Base-by-base conservation (phyloP, 2,329 filamentous ascomycete species). In the Thelonectria olida region DNA sequence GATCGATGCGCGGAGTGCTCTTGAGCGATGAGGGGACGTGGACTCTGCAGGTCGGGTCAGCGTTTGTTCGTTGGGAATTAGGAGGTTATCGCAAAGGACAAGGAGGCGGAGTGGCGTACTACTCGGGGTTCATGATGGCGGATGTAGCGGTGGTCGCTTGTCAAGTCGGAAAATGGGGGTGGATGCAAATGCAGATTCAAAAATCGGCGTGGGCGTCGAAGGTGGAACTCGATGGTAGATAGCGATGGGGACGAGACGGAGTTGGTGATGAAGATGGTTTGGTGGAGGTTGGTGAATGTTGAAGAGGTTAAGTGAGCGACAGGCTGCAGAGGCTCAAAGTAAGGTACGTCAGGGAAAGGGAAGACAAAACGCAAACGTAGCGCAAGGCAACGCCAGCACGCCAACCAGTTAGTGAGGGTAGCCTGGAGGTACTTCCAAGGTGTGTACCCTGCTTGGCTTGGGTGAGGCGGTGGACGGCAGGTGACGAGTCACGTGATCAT, bases 51-150 rank as follows among this genome's bases (percentile, higher is more conserved):
- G 52, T 17, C 58, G 44, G 50, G 72, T 75, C 64, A 74, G 72
- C 64, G 68, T 62, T 27, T 50, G 28, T 41, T 50, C 42, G 53
- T 63, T 61, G 61, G 58, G 54, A 57, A 61, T 73, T 68, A 76
- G 73, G 74, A 71, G 73, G 71, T 61, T 68, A 71, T 71, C 68
- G 70, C 67, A 67, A 44, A 42, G 54, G 45, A 48, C 45, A 48
- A 66, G 65, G 65, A 69, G 67, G 68, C 65, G 65, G 68, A 63
- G 68, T 67, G 74, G 89, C 91, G 78, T 89, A 96, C 92, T 87
- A 96, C 92, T 96, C 92, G 78, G 92, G 92, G 86, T 96, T 96
- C 92, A 96, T 96, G 78, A 74, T 92, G 85, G 79, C 76, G 76
- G 75, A 54, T 65, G 64, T 54, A 64, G 53, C 55, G 56, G 58